These are phyloP conservation scores for Plasmodium fragile DNA, from an alignment of 169 alveolate genomes.

Conservation along the genomic window DNA sequence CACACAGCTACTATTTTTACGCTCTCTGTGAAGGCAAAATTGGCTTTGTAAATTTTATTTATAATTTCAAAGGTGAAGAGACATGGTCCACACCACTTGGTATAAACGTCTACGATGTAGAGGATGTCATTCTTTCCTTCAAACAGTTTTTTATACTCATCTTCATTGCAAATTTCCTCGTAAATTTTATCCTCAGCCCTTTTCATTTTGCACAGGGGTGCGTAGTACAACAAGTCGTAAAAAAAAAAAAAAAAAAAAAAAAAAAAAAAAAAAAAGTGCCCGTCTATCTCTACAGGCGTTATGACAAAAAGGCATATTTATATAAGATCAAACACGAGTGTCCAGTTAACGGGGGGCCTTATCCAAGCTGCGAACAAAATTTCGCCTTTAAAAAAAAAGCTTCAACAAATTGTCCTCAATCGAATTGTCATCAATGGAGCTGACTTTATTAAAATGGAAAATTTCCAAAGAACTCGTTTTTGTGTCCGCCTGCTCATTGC, in stretches of 20 bases:
- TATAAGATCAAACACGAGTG: background rate
- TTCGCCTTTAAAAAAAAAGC: constrained; percentile 31
- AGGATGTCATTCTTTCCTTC: constrained; percentile 66
- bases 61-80: constrained; percentile 72
- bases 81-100: constrained; percentile 77
- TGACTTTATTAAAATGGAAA: constrained; percentile 64
- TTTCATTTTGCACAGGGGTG: constrained; percentile 48
- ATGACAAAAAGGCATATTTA: background rate
- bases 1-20: constrained; percentile 73
- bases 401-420: constrained; percentile 60
- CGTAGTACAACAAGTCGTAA: background rate
- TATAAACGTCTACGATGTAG: constrained; percentile 70
- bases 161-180: constrained; percentile 60
- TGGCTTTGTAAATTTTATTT: constrained; percentile 58
- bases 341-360: background rate
- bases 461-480: constrained; percentile 21
- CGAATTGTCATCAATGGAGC: constrained; percentile 14
- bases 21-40: constrained; percentile 40
- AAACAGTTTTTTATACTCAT: constrained; percentile 68
- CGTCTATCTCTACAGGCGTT: background rate
- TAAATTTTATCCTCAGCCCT: constrained; percentile 44
- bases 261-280: background rate
- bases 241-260: background rate
- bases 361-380: background rate
- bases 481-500: constrained; percentile 15